phyloP scores from a whole-genome alignment of 495 filamentous ascomycete genomes.

The Durotheca rogersii region DNA sequence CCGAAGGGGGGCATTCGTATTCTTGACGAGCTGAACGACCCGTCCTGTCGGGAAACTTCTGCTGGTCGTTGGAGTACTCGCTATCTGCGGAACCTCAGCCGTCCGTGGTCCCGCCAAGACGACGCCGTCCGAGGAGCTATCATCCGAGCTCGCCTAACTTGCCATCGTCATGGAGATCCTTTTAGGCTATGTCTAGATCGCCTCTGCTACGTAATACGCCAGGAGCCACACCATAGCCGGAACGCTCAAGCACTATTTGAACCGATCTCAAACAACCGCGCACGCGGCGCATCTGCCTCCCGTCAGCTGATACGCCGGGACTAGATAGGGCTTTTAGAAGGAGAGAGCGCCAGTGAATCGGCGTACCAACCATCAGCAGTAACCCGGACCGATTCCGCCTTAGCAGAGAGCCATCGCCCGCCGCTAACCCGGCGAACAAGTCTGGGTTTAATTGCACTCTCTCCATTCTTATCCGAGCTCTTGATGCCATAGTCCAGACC shows the following conservation, averaged over 20 bases:
- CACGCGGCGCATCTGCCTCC: no score
- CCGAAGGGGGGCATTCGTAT: not conserved
- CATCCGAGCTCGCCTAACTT: slow-evolving; percentile 5
- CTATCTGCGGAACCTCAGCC: no score
- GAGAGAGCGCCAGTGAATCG: not conserved
- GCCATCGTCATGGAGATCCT: slow-evolving; percentile 11
- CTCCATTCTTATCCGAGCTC: slow-evolving; percentile 25
- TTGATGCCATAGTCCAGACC: slow-evolving; percentile 2
- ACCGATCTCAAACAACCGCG: no score
- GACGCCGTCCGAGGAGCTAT: slow-evolving; percentile 20
- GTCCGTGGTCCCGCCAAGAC: slow-evolving; percentile 25
- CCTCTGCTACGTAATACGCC: slow-evolving; percentile 12
- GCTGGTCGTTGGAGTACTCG: slow-evolving; percentile 5
- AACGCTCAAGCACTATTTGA: slow-evolving; percentile 11
- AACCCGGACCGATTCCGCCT: slow-evolving; percentile 1
- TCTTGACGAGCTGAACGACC: not conserved
- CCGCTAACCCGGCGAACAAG: slow-evolving; percentile 15
- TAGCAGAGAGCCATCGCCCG: slow-evolving; percentile 6
- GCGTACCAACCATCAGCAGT: not conserved
- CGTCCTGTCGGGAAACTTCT: no score
- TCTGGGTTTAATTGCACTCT: slow-evolving; percentile 25
- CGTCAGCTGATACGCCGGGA: no score
- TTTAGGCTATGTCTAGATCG: slow-evolving; percentile 12
- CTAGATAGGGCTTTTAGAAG: no score
- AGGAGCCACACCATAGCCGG: slow-evolving; percentile 19